phyloP scores from a whole-genome alignment of 2,329 filamentous ascomycete genomes.

The Metarhizium guizhouense region DNA sequence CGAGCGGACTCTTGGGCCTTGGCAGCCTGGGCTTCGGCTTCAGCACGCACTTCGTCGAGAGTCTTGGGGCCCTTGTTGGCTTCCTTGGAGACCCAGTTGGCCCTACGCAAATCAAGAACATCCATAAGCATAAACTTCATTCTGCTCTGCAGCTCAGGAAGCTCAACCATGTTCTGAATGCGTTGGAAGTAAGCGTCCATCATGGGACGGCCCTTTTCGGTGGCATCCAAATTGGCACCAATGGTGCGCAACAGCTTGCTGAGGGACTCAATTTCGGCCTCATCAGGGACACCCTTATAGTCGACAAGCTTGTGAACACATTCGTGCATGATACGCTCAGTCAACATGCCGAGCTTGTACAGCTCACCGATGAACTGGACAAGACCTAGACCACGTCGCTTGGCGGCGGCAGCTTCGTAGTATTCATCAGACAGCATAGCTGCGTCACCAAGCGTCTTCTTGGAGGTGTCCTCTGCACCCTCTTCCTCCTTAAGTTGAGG shows the following conservation, averaged over 20 bases:
- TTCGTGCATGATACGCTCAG: conserved; percentile 98
- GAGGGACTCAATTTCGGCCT: conserved; percentile 92
- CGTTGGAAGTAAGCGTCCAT: conserved; percentile 93
- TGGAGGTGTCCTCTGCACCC: conserved; percentile 37
- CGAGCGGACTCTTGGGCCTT: conserved; percentile 68
- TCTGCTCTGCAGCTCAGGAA: conserved; percentile 75
- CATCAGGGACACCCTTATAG: conserved; percentile 86
- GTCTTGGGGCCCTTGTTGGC: conserved; percentile 94
- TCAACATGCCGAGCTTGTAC: conserved; percentile 98
- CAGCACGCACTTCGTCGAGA: conserved; percentile 80
- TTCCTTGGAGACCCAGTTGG: conserved; percentile 80
- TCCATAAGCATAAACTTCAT: conserved; percentile 97
- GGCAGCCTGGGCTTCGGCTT: conserved; percentile 68
- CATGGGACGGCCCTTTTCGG: conserved; percentile 74
- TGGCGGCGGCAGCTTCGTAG: conserved; percentile 86
- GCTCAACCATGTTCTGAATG: conserved; percentile 73
- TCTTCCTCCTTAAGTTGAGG: conserved; percentile 68
- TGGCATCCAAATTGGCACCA: conserved; percentile 73
- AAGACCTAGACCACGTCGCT: conserved; percentile 92
- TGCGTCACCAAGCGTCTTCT: conserved; percentile 57
- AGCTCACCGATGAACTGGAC: conserved; percentile 99
- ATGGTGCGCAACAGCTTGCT: conserved; percentile 89
- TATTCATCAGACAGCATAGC: conserved; percentile 92
- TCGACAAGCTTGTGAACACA: conserved; percentile 96
- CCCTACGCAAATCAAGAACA: conserved; percentile 71